A percentile compares a stretch with the other conserved stretches of the same genome.
phyloP scores from a whole-genome alignment of 169 alveolate genomes.

The Eimeria mitis region DNA sequence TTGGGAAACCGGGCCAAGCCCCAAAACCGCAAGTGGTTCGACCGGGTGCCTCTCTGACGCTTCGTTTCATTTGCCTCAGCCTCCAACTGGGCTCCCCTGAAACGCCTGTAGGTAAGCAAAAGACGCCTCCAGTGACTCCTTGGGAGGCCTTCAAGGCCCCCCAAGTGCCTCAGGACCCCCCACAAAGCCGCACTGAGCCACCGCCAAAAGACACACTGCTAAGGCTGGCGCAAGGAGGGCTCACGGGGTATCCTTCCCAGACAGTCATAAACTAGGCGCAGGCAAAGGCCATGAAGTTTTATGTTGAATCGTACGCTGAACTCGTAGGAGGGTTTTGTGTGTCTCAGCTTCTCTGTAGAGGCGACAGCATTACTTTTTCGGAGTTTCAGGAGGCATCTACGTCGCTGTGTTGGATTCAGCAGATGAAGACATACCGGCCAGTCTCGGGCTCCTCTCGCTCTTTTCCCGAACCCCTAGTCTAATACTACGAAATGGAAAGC shows the following conservation, averaged over 20 bases:
- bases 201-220: background rate
- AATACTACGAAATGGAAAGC: background rate
- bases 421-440: background rate
- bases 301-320: background rate
- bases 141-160: background rate
- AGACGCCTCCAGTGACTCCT: background rate
- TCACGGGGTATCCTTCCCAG: background rate
- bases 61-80: too few relatives aligned
- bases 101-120: background rate
- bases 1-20: background rate
- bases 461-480: background rate
- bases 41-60: too few relatives aligned
- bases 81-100: background rate
- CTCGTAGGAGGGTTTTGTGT: background rate
- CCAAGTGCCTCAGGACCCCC: background rate
- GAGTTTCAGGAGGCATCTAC: background rate
- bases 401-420: background rate
- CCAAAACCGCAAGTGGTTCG: background rate
- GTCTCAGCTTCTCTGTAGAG: background rate
- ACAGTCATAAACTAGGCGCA: background rate
- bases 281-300: background rate
- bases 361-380: background rate
- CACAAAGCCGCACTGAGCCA: too few relatives aligned
- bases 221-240: background rate
- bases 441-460: background rate